Base-by-base conservation (phyloP, 1,284 basidiomycete genomes). In the Thelephora terrestris region DNA sequence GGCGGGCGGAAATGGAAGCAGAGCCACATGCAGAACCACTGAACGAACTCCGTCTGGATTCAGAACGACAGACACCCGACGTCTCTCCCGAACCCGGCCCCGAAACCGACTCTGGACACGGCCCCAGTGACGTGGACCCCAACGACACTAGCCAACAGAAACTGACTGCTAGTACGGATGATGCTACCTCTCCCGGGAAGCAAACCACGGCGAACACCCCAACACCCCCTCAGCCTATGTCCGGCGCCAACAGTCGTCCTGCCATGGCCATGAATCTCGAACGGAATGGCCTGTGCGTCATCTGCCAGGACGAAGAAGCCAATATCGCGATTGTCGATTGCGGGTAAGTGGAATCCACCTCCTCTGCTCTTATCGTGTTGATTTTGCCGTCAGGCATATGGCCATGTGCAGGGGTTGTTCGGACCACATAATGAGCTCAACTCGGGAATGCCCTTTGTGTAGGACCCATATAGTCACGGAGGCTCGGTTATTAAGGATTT, bases 271-370 rank as follows among this genome's bases (percentile, higher is more conserved):
- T 68, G 0, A 65, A 61, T 36, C 62, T 75, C 5, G 87, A 91
- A 50, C 74, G 84, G 18, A 74, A 72, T 12, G 90, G 91, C 0
- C 64, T 91, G 2, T 94, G 90, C 61, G 86, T 93, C 0, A 78
- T 93, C 16, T 94, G 91, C 61, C 89, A 92, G 61, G 91, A 93
- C 55, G 86, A 91, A 49, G 90, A 93, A 55, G 90, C 90, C 1
- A 91, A 85, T 53, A 86, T 94, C 47, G 91, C 89, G 1, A 81
- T 91, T 46, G 85, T 92, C n/a, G 90, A 94, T 64, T 94, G 91
- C 76, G 91, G 91, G 84, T 89, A 61, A 44, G 82, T 74, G 47
- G 44, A 34, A 24, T 53, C 38, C 34, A 42, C 24, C 35, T 36
- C 43, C 40, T 32, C 17, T 25, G 17, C 45, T 43, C 47, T 17